Percentiles rank a stretch among this genome's conserved stretches.
Evolutionary conservation across 169 alveolate species (phyloP).

Genomic region (Babesia ovis): DNA sequence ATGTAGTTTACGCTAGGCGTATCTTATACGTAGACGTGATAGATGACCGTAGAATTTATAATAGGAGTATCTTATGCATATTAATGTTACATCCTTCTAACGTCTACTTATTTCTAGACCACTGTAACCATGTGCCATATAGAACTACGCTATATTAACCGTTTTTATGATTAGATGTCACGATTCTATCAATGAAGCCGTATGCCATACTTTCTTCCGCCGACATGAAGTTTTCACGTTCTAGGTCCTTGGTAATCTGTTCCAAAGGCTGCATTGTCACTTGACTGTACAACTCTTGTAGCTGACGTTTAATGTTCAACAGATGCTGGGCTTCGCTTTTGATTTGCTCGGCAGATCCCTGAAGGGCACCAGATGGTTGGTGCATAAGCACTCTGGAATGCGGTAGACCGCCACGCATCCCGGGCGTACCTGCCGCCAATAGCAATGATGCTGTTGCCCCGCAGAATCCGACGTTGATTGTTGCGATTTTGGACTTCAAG

Average conservation of each 20-base stretch:
- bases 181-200: slow-evolving; percentile 80
- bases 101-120: no score
- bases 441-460: slow-evolving; percentile 73
- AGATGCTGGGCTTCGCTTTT: slow-evolving; percentile 48
- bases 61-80: no score
- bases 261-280: slow-evolving; percentile 76
- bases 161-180: background rate
- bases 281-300: slow-evolving; percentile 42
- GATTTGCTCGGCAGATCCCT: slow-evolving; percentile 69
- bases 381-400: slow-evolving; percentile 67
- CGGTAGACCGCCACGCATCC: slow-evolving; percentile 63
- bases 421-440: slow-evolving; percentile 71
- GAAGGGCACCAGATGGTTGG: slow-evolving; percentile 68
- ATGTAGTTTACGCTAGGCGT: no score
- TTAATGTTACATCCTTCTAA: no score
- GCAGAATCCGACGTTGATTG: slow-evolving; percentile 73
- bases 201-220: slow-evolving; percentile 77
- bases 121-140: no score
- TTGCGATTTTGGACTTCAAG: slow-evolving; percentile 57
- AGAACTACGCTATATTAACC: no score
- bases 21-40: no score
- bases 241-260: slow-evolving; percentile 71
- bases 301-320: slow-evolving; percentile 23
- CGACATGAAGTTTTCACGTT: slow-evolving; percentile 84
- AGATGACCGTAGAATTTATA: no score